phyloP scores from a whole-genome alignment of 2,329 filamentous ascomycete species.

The Didymella pinodella region DNA sequence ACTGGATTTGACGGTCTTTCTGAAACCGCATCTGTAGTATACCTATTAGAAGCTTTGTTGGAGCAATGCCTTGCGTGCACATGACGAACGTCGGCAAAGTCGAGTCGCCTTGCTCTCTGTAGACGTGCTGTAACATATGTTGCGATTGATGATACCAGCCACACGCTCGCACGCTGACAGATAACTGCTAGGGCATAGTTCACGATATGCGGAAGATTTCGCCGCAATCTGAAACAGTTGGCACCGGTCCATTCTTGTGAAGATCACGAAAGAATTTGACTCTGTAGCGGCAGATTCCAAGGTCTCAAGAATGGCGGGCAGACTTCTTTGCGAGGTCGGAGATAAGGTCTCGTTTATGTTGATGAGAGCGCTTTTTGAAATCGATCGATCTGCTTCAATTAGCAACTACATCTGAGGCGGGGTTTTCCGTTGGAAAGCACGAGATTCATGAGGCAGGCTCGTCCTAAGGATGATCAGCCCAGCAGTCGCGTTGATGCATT shows the following conservation, averaged over 20 bases:
- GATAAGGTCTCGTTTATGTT: not conserved
- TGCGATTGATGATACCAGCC: not conserved
- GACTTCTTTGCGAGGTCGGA: too few relatives aligned
- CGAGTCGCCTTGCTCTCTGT: not conserved
- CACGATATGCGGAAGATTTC: not conserved
- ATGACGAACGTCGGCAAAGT: not conserved
- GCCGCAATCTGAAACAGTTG: not conserved
- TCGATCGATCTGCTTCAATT: not conserved
- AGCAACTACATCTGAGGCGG: too few relatives aligned
- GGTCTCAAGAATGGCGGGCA: not conserved
- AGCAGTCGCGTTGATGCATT: not conserved
- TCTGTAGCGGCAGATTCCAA: not conserved
- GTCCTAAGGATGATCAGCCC: not conserved
- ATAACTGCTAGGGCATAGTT: not conserved
- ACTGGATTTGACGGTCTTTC: constrained; percentile 7
- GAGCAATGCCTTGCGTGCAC: constrained; percentile 8
- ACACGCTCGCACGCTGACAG: not conserved
- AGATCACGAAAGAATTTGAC: not conserved
- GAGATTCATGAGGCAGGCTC: not conserved
- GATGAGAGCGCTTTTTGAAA: not conserved
- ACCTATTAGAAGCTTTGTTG: not conserved
- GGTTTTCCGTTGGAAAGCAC: not conserved
- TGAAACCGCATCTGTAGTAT: constrained; percentile 8
- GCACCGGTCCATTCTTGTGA: not conserved
- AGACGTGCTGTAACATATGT: not conserved